Base-by-base conservation (phyloP, 495 filamentous ascomycete genomes). In the Gamarada debralockiae region DNA sequence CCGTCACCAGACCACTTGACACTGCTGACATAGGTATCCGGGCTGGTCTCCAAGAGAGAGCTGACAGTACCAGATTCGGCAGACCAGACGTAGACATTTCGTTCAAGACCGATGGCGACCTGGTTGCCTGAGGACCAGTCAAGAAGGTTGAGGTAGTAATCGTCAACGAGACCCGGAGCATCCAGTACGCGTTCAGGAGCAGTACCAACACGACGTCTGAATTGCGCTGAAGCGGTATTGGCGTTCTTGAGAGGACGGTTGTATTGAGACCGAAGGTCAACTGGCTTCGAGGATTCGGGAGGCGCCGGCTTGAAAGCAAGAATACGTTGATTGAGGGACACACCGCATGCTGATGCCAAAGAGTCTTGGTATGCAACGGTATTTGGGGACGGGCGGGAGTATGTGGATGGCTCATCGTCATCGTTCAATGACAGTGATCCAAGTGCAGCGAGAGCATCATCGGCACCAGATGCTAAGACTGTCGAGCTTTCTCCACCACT, bases 1-100 rank as follows among this genome's bases (percentile, higher is more conserved):
- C 93, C 95, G 60, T 99, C 93, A 40, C 86, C 88, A 58, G 92
- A 97, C 93, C 95, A 99, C 70, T 96, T 96, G 55, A 99, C 93
- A 56, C 89, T 95, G 75, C 91, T 92, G 58, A 99, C 83, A 63
- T 99, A 99, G 17, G 92, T 97, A 64, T 97, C 93, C 8, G 88
- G 74, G 39, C 78, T 75, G 2, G 87, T 87, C 71, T 97, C 93
- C 27, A 97, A 69, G 18, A 99, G 84, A 58, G 83, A 87, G 71
- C 77, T 86, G 31, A 97, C 93, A 2, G 86, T 76, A 52, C 93
- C 93, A 51, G 87, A 83, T 38, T 99, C 92, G 13, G 95, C 93
- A n/a, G 92, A 97, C 93, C 95, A 99, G 60, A 99, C 88, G 61
- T 97, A 99, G 52, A 97, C 92, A 55, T 83, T 95, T 48, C 93